These are phyloP conservation scores for Neopestalotiopsis rosae DNA, from an alignment of 2,329 filamentous ascomycete genomes.

Conservation along the genomic window DNA sequence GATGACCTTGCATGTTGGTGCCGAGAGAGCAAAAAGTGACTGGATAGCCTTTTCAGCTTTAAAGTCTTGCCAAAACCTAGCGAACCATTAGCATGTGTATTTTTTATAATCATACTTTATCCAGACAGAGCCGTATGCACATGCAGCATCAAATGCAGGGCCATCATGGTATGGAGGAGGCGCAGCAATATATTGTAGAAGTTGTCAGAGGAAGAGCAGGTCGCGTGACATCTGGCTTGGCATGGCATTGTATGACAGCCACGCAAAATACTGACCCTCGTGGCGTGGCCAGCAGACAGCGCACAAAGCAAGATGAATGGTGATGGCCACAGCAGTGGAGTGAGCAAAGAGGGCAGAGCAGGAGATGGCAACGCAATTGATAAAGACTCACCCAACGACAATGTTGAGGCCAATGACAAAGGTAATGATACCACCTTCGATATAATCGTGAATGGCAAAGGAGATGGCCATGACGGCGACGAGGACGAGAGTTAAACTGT, in stretches of 20 bases:
- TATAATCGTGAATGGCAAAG: constrained; percentile 68
- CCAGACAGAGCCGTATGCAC: no score
- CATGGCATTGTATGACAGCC: background rate
- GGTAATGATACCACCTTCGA: constrained; percentile 67
- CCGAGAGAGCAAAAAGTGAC: constrained; percentile 62
- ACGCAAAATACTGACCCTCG: background rate
- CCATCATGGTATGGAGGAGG: no score
- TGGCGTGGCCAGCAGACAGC: background rate
- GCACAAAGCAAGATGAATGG: background rate
- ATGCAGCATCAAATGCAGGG: no score
- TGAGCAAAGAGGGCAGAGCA: background rate
- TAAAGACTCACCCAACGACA: constrained; percentile 61
- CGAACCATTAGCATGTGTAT: background rate
- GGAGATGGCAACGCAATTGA: background rate
- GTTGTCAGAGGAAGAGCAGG: background rate
- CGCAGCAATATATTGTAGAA: no score
- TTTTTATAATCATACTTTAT: no score
- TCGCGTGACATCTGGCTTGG: background rate
- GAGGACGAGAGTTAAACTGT: constrained; percentile 77
- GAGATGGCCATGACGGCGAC: constrained; percentile 75
- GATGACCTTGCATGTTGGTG: constrained; percentile 64
- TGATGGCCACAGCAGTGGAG: background rate
- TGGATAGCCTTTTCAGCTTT: constrained; percentile 67
- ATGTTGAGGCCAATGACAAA: constrained; percentile 73
- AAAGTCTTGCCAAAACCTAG: constrained; percentile 64